Conservation (phyloP, 1,284 basidiomycete genomes). For the Ganoderma sinense region DNA sequence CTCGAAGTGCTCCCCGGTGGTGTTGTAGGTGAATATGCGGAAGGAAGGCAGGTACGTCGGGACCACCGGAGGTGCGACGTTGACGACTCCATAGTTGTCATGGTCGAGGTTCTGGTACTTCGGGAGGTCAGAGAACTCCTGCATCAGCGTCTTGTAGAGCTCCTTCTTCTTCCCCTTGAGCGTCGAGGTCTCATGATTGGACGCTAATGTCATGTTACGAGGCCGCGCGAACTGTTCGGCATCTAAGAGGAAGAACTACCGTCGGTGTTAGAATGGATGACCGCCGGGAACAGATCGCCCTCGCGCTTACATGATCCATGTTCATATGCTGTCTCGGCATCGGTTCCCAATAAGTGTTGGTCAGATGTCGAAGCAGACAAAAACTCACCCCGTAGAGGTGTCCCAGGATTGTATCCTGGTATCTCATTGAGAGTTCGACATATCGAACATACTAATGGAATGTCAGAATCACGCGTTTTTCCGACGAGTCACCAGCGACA, state of each 20-base stretch:
- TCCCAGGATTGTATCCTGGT: slow-evolving; percentile 91
- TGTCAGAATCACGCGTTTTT: slow-evolving; percentile 18
- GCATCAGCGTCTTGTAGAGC: slow-evolving; percentile 58
- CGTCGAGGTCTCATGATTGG: slow-evolving; percentile 31
- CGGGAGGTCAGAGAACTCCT: slow-evolving; percentile 66
- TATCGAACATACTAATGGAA: slow-evolving; percentile 77
- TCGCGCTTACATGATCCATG: slow-evolving; percentile 68
- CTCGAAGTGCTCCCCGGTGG: slow-evolving; percentile 51
- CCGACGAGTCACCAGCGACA: slow-evolving; percentile 20
- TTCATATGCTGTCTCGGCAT: slow-evolving; percentile 69
- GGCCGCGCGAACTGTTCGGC: slow-evolving; percentile 52
- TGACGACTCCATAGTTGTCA: slow-evolving; percentile 78
- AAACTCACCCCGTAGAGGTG: slow-evolving; percentile 84
- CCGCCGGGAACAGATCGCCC: slow-evolving; percentile 9
- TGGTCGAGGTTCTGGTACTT: slow-evolving; percentile 60
- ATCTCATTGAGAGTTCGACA: slow-evolving; percentile 82
- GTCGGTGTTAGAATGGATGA: slow-evolving; percentile 7
- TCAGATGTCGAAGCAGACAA: slow-evolving; percentile 14
- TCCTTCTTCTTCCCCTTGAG: slow-evolving; percentile 43
- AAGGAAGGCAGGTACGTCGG: slow-evolving; percentile 91
- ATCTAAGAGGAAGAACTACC: slow-evolving; percentile 70
- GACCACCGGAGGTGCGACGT: slow-evolving; percentile 83
- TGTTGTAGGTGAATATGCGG: slow-evolving; percentile 85
- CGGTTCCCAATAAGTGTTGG: slow-evolving; percentile 15
- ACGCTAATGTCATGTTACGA: slow-evolving; percentile 20